phyloP scores from a whole-genome alignment of 495 filamentous ascomycete genomes.

The Xylaria palmicola region DNA sequence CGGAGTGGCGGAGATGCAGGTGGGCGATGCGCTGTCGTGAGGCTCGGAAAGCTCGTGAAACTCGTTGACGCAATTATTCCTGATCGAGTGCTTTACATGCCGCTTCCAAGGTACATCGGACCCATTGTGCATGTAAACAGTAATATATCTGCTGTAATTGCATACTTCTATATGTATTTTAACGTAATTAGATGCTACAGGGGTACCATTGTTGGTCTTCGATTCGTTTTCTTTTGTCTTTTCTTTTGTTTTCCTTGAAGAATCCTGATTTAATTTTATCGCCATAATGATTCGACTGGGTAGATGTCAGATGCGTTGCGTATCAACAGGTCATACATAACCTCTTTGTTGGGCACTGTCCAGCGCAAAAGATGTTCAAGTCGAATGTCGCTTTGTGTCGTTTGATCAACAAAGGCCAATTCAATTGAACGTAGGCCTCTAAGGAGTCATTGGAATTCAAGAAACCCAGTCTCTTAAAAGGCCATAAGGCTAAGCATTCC shows the following conservation, averaged over 20 bases:
- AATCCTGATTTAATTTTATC: not conserved
- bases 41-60: not conserved
- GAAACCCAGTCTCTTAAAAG: not conserved
- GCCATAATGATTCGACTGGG: not conserved
- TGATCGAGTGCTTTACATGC: not conserved
- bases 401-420: not conserved
- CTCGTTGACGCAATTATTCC: conserved; percentile 19
- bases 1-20: not conserved
- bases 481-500: not conserved
- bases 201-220: too few relatives aligned
- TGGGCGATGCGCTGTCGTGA: too few relatives aligned
- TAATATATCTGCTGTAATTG: not conserved
- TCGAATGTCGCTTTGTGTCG: not conserved
- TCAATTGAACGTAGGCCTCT: not conserved
- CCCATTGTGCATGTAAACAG: not conserved
- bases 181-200: too few relatives aligned
- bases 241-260: too few relatives aligned
- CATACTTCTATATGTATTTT: not conserved
- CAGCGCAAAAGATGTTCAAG: too few relatives aligned
- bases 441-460: not conserved
- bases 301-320: not conserved
- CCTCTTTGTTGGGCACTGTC: too few relatives aligned
- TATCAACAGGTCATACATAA: not conserved
- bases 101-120: not conserved
- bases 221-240: too few relatives aligned